Conservation (phyloP, 2,329 filamentous ascomycete genomes). For the Aspergillus uvarum region DNA sequence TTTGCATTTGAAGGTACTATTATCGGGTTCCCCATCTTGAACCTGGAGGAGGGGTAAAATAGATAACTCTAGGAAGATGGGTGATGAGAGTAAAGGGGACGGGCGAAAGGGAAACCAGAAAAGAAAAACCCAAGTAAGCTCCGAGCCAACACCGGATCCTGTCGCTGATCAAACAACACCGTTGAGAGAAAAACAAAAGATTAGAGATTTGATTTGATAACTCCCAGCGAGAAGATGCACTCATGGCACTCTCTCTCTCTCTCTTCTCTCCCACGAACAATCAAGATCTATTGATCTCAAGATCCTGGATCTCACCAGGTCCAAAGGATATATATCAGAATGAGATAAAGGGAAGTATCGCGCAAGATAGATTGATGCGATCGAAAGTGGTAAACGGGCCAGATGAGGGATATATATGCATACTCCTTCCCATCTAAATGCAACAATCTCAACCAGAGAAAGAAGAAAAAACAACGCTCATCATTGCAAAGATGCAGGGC, state of each 20-base stretch:
- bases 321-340: conserved; percentile 11
- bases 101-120: no score
- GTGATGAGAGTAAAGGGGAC: no score
- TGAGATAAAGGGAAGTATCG: conserved; percentile 4
- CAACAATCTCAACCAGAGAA: conserved; percentile 21
- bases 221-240: background rate
- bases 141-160: background rate
- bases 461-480: conserved; percentile 21
- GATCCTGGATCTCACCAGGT: background rate
- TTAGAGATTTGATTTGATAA: background rate
- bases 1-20: conserved; percentile 2
- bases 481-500: conserved; percentile 27
- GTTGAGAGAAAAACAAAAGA: background rate
- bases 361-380: conserved; percentile 9
- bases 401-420: conserved; percentile 28
- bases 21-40: background rate
- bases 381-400: conserved; percentile 12
- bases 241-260: background rate
- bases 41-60: no score
- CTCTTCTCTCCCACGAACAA: background rate
- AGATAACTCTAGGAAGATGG: no score
- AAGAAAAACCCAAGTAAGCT: no score
- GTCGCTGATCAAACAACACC: background rate
- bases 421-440: conserved; percentile 33
- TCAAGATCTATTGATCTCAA: background rate